Base-by-base conservation (phyloP, 2,329 filamentous ascomycete species). In the Gremmenia infestans region DNA sequence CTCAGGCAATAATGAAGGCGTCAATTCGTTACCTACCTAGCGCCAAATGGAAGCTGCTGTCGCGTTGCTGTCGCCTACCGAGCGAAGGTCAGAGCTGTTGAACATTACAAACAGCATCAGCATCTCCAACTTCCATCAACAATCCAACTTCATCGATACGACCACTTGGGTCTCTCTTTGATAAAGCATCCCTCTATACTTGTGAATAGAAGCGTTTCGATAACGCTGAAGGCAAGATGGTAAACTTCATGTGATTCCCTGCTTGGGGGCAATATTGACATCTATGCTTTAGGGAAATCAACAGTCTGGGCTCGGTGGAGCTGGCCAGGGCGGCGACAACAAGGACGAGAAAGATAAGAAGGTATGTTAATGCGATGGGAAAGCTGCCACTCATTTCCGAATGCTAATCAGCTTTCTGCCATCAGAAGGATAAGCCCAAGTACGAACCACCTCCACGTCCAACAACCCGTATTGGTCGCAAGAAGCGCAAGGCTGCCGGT, bases 351-450 rank as follows among this genome's bases (percentile, higher is more conserved):
- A 92, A 78, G 92, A 95, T 70, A 96, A 97, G 82, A 97, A 97
- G 84, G 93, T 89, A 76, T 54, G 72, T 11, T 11, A 12, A 35
- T 17, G 23, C 8, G 40, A 36, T 32, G 17, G 12, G 7, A 42
- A 25, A 37, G 37, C 15, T 53, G 46, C 11, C 11, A 28, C 28
- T 42, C 7, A 36, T 48, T 37, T 43, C 23, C 22, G 50, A 40
- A 58, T 54, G 50, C 61, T 68, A 49, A 67, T 52, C n/a, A 25
- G 32, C 51, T n/a, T 43, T 32, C 39, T 23, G 22, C 57, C 39
- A 58, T 66, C 69, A 96, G 93, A 97, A 99, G 83, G 93, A 99
- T 62, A 99, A 99, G 87, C 94, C 94, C 72, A 97, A 96, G 88
- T 99, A 99, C 81, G 94, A 99, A 76, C 94, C 94, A 63, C 94